A percentile compares a stretch with the other conserved stretches of the same genome.
phyloP scores from a whole-genome alignment of 179 eudicot genomes.

The Camellia oleifera region DNA sequence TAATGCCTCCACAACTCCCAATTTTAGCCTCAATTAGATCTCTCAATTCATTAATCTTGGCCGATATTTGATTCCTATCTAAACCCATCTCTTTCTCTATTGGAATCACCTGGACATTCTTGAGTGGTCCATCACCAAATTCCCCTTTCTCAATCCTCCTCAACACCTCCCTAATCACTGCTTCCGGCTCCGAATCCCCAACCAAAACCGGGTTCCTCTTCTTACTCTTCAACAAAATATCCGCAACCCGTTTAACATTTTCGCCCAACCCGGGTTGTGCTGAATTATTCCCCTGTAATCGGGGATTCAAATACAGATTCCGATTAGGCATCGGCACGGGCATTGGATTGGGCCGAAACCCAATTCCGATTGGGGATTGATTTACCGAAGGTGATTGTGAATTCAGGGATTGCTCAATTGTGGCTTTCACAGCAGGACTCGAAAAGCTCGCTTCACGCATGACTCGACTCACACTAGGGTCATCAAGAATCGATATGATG shows the following conservation, averaged over 20 bases:
- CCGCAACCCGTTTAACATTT: slow-evolving; percentile 51
- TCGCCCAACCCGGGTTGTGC: slow-evolving; percentile 35
- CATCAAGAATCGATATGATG: slow-evolving; percentile 68
- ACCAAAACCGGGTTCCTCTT: slow-evolving; percentile 75
- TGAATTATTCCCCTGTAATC: slow-evolving; percentile 34
- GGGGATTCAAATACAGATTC: slow-evolving; percentile 63
- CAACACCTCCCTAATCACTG: slow-evolving; percentile 48
- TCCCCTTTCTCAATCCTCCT: slow-evolving; percentile 53
- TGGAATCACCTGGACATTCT: slow-evolving; percentile 49
- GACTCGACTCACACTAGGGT: slow-evolving; percentile 81
- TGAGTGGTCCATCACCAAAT: slow-evolving; percentile 42
- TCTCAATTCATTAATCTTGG: slow-evolving; percentile 47
- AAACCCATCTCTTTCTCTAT: slow-evolving; percentile 40
- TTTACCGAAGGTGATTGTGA: slow-evolving; percentile 12
- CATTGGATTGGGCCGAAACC: slow-evolving; percentile 29
- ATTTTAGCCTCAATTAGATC: slow-evolving; percentile 39
- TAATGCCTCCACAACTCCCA: slow-evolving; percentile 36
- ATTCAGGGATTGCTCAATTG: slow-evolving; percentile 59
- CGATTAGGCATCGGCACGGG: slow-evolving; percentile 28
- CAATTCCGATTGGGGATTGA: slow-evolving; percentile 18
- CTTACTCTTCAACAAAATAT: slow-evolving; percentile 39
- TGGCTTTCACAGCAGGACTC: slow-evolving; percentile 78
- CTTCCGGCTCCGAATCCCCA: slow-evolving; percentile 55
- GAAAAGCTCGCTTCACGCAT: slow-evolving; percentile 84
- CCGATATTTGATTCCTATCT: slow-evolving; percentile 27